phyloP scores from a whole-genome alignment of 2,329 filamentous ascomycete genomes.

The Diaporthe ilicicola region DNA sequence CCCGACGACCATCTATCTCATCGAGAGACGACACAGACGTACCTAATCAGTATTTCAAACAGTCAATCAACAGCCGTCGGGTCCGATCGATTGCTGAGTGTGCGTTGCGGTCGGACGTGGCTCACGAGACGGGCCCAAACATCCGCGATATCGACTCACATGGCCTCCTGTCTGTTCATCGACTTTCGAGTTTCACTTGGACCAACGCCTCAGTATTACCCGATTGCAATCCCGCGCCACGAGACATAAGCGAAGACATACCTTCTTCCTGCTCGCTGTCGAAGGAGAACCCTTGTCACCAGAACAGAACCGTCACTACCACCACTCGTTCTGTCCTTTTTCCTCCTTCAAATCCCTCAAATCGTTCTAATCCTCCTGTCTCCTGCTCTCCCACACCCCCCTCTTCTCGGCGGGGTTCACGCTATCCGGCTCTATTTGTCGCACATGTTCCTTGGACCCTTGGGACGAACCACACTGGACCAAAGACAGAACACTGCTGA shows the following conservation, averaged over 20 bases:
- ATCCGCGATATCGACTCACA: conserved; percentile 20
- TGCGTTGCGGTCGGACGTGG: conserved; percentile 10
- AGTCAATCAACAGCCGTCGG: neutral
- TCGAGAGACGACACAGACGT: neutral
- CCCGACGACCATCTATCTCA: neutral
- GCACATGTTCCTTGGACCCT: neutral
- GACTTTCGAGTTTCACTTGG: conserved; percentile 25
- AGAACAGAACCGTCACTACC: neutral
- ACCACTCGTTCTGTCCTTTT: neutral
- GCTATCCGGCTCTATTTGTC: neutral
- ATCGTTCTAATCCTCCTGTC: neutral
- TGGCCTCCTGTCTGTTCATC: conserved; percentile 23
- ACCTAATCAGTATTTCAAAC: neutral
- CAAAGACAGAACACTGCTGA: neutral
- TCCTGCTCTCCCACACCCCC: neutral
- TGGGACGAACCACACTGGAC: neutral
- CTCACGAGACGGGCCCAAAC: neutral
- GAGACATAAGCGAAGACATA: conserved; percentile 17
- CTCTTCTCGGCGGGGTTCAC: neutral
- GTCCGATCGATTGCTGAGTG: neutral
- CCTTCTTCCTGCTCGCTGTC: conserved; percentile 1
- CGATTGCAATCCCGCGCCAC: conserved; percentile 8
- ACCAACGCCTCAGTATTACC: conserved; percentile 16
- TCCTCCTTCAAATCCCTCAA: too few species aligned
- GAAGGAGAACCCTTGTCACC: neutral